Base-by-base conservation (phyloP, 2,329 filamentous ascomycete genomes). In the Cladophialophora chaetospira region DNA sequence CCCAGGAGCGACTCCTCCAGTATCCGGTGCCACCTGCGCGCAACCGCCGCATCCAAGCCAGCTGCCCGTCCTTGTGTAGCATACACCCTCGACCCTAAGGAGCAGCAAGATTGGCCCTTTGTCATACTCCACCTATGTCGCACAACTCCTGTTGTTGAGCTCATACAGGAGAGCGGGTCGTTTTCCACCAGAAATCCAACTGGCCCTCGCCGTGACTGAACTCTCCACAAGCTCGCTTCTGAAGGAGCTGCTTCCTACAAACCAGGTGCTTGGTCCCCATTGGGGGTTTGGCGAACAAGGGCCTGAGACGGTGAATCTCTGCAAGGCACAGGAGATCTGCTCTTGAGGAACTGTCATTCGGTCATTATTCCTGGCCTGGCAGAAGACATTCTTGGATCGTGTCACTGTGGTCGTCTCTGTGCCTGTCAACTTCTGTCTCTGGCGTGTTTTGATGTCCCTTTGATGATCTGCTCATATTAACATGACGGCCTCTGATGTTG, bases 401-500 rank as follows among this genome's bases (percentile, higher is more conserved):
- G 60, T 50, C n/a, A 58, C 60, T 31, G 43, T 53, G 40, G 57
- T 49, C 43, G 56, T 54, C 33, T 35, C 48, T 56, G 60, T 62
- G 56, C 60, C 35, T 53, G 56, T 28, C 45, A 46, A 19, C 40
- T 36, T 35, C 51, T 55, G 53, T 53, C 42, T 40, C 49, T 46
- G 57, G 60, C 55, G 56, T 55, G 45, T 38, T 53, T 44, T 54
- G 56, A 45, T 50, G 55, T 25, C 26, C 46, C 35, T 44, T 60
- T 62, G 53, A 62, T 62, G 60, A 42, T 60, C 46, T 62, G 50
- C 52, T 60, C 67, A 68, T 68, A 70, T 62, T 50, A 63, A 49
- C 66, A 71, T 67, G 63, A 68, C 70, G 67, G 65, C 67, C 62
- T 63, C 65, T 53, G 67, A 67, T 63, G 66, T 65, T 62, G 69